Evolutionary conservation across 768 basidiomycete species (phyloP), one percentile per base, ranked within the genome.

Genomic region (Baorangia bicolor): DNA sequence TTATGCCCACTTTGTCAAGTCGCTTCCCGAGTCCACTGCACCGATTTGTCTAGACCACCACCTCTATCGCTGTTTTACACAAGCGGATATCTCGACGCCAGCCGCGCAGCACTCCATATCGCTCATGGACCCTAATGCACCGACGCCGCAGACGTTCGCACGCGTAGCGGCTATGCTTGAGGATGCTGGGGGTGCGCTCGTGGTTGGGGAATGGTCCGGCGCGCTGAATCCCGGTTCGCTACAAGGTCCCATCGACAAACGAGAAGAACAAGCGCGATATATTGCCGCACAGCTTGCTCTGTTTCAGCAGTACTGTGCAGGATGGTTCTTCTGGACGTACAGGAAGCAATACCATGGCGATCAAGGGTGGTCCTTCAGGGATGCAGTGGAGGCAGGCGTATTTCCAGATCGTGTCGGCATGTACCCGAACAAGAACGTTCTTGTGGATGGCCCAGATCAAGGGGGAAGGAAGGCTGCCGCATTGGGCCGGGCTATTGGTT

Each of bases 311-410:
- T 61, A 72, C 34, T 87, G 88, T 55, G 83, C 81, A 0, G 92
- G 92, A 5, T 88, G 82, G 80, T 93, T 86, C 74, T 93, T 88
- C 67, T 92, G 92, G 92, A 91, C 88, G 35, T 87, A 84, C 65
- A 91, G 85, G 75, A 90, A 92, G 69, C 78, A 84, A 47, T 66
- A 73, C 5, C 69, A 67, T 4, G 84, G 85, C 51, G 91, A 93
- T 72, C 78, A 73, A 5, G 90, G 90, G 1, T 92, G 91, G 92
- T 82, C 82, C 28, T 80, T 87, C 35, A 75, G 78, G 54, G 85
- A 91, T 68, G 86, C 87, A 0, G 79, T 82, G 2, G 76, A 75
- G 25, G 78, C 76, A 3, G 86, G 85, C 8, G 81, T 88, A 5
- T 81, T 91, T 61, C 90, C 88, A 1, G 20, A 64, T 1, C 75